These are phyloP conservation scores for Solanum sparsipilum DNA, from an alignment of 257 asterid genomes.

Conservation along the genomic window DNA sequence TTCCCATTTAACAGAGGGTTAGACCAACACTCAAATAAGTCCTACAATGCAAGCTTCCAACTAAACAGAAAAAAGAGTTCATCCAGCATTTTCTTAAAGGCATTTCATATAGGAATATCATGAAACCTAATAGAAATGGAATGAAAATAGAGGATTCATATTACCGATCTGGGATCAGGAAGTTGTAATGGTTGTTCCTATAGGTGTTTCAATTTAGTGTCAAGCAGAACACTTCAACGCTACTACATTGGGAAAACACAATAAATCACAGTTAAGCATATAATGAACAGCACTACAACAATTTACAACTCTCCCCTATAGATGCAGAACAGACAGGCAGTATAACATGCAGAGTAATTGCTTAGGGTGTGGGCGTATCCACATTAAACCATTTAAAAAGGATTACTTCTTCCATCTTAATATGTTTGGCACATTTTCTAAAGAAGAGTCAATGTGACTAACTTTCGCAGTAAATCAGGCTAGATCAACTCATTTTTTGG, in stretches of 20 bases:
- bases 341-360: background rate
- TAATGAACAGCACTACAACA: background rate
- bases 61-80: background rate
- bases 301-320: background rate
- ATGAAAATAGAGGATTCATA: background rate
- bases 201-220: background rate
- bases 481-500: background rate
- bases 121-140: background rate
- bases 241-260: background rate
- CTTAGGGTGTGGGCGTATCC: background rate
- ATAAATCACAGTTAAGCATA: background rate
- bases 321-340: background rate
- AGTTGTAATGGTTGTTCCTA: background rate
- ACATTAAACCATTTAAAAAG: background rate
- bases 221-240: background rate
- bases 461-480: background rate
- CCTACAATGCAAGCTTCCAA: background rate
- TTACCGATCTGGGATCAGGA: background rate
- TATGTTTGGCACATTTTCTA: background rate
- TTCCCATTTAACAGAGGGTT: background rate
- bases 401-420: background rate
- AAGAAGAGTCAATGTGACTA: background rate
- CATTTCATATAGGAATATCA: background rate
- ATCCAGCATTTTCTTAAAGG: background rate
- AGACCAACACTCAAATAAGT: background rate